Conservation (phyloP, 768 basidiomycete genomes). For the Leccinum obscurum region DNA sequence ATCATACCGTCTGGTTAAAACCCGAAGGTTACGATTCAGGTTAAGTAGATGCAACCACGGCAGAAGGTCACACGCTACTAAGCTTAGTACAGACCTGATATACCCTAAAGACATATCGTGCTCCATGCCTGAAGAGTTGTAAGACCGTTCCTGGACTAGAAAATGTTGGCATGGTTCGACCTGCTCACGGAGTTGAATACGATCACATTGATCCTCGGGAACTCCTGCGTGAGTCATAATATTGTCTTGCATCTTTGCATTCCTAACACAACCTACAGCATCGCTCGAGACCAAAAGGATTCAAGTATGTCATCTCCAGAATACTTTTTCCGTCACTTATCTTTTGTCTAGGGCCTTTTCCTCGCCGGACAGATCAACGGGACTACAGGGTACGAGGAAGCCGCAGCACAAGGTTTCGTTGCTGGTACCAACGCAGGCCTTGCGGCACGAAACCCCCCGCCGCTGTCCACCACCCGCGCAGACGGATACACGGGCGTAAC, state of each 20-base stretch:
- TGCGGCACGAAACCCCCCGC: constrained; percentile 51
- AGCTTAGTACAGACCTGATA: constrained; percentile 58
- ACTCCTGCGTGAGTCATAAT: constrained; percentile 54
- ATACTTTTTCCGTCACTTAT: neutral
- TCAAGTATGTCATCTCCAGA: constrained; percentile 39
- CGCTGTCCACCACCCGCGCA: constrained; percentile 75
- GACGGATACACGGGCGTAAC: constrained; percentile 89
- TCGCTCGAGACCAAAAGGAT: constrained; percentile 88
- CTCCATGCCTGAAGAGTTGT: constrained; percentile 83
- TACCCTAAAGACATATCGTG: constrained; percentile 91
- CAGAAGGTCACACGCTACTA: neutral
- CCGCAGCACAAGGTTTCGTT: constrained; percentile 80
- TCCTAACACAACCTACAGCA: constrained; percentile 40
- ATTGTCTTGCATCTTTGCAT: neutral
- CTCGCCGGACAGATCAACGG: constrained; percentile 92
- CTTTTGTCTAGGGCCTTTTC: constrained; percentile 62
- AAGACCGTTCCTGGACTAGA: constrained; percentile 86
- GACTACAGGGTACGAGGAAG: constrained; percentile 94
- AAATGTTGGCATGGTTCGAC: constrained; percentile 77
- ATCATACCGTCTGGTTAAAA: constrained; percentile 84
- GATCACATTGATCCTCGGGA: constrained; percentile 89
- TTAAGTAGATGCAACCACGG: constrained; percentile 26
- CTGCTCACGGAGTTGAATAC: constrained; percentile 93
- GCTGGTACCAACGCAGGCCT: constrained; percentile 90
- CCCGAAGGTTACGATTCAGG: constrained; percentile 91